phyloP scores from a whole-genome alignment of 2,329 filamentous ascomycete genomes.

The Exophiala sp. region DNA sequence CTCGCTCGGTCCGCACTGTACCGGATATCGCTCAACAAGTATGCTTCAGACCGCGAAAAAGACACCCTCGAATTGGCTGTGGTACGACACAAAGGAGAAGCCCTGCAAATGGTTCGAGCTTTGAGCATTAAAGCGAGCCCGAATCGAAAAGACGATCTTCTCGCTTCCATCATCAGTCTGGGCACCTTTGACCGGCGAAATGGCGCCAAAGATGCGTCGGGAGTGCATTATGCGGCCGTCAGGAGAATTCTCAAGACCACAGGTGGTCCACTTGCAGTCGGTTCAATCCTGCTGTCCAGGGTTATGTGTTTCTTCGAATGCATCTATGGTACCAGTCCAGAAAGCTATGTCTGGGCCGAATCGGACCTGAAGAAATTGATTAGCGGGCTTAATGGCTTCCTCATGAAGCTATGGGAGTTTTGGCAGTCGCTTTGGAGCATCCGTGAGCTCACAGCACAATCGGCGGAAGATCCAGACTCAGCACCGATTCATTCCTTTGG shows the following conservation, averaged over 20 bases:
- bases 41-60: slow-evolving; percentile 18
- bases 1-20: slow-evolving; percentile 25
- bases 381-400: slow-evolving; percentile 12
- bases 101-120: slow-evolving; percentile 15
- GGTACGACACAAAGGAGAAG: slow-evolving; percentile 23
- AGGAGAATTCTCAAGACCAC: slow-evolving; percentile 19
- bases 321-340: slow-evolving; percentile 23
- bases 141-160: slow-evolving; percentile 19
- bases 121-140: slow-evolving; percentile 11
- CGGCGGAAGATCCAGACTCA: background rate
- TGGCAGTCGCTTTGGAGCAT: slow-evolving; percentile 19
- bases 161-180: slow-evolving; percentile 23
- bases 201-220: slow-evolving; percentile 13
- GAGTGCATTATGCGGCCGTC: slow-evolving; percentile 20
- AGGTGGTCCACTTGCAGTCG: slow-evolving; percentile 19
- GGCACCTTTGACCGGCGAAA: slow-evolving; percentile 21
- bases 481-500: slow-evolving; percentile 15
- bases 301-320: slow-evolving; percentile 26
- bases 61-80: slow-evolving; percentile 16
- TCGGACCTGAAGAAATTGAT: slow-evolving; percentile 16
- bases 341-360: slow-evolving; percentile 24
- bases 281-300: slow-evolving; percentile 17
- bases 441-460: slow-evolving; percentile 5
- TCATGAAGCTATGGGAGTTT: slow-evolving; percentile 12
- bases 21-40: slow-evolving; percentile 22